Base-by-base conservation (phyloP, 2,329 filamentous ascomycete genomes). In the Fusarium sambucinum region DNA sequence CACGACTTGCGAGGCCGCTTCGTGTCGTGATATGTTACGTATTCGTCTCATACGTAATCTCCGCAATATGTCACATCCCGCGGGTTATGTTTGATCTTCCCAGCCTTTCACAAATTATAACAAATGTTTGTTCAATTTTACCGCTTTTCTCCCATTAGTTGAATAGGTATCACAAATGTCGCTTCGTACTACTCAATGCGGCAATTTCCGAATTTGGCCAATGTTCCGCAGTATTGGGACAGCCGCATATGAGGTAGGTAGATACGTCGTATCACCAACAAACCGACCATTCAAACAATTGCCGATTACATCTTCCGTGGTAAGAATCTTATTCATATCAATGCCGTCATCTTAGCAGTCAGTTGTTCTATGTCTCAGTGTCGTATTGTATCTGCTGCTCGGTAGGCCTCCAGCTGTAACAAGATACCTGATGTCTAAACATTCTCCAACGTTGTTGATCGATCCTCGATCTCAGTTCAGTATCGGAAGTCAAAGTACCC, bases 401-500 rank as follows among this genome's bases (percentile, higher is more conserved):
- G n/a, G 33, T 51, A 27, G n/a, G 23, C n/a, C 12, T 17, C 33
- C 23, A 27, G 47, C 33, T 51, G 19, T 30, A 42, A 55, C 48
- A 55, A 40, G 44, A 56, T 44, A 62, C 61, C 14, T 33, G 21
- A 21, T 44, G 19, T 27, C 7, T 29, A 21, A 37, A 32, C 35
- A 13, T 21, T 38, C 19, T 56, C 32, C 58, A 62, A 46, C 35
- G 38, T 47, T 30, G 48, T 29, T 33, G 60, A 63, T 63, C 50
- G 60, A 63, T 63, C 60, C 27, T 45, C 27, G 25, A 45, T 32
- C 42, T 45, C n/a, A 51, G 32, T 50, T 59, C 46, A 59, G 54
- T 59, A 70, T 67, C 66, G 62, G 62, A 47, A 50, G 41, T 54
- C 55, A 42, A 54, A 25, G 21, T 58, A 54, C 59, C 66, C 66